Base-by-base conservation (phyloP, 352 stramenopile genomes). In the Pythium dissimile region DNA sequence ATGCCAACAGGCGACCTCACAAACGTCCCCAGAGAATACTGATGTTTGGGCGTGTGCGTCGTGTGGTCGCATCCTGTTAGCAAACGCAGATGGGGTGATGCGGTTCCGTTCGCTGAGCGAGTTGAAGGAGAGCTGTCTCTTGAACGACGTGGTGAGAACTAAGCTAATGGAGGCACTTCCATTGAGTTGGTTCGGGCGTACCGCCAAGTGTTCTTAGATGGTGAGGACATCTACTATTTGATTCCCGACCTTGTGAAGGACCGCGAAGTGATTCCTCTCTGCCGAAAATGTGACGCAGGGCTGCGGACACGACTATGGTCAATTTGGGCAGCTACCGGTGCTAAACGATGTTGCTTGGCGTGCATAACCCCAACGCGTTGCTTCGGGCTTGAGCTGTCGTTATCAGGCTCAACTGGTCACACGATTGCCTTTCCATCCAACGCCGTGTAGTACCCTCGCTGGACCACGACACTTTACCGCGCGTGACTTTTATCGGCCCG, bases 281-380 rank as follows among this genome's bases (percentile, higher is more conserved):
- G 63, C 21, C 15, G 54, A 11, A 66, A 52, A 13, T 66, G 63
- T 26, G 5, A 32, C 13, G n/a, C 2, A 0, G 30, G 46, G 4
- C 60, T 53, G 0, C 46, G 63, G 57, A 6, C 56, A 71, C 53
- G 63, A 66, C 21, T 70, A 70, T 20, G 62, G 62, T 26, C n/a
- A 56, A 0, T 5, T 54, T 5, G 46, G 26, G 2, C 13, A 44
- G 10, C 28, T 70, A 10, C 56, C 62, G 6, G 12, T 12, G 20
- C 42, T 66, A 0, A 63, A 31, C 31, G 52, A 61, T n/a, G 45
- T 60, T 8, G 45, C 0, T 13, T 43, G 46, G 30, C 56, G 9
- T 61, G 51, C 53, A 57, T 62, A 9, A 30, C 35, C 5, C 51
- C 59, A 50, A 31, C 45, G 3, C 30, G 58, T 15, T 54, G 46